Base-by-base conservation (phyloP, 768 basidiomycete species). In the Megacollybia marginata region DNA sequence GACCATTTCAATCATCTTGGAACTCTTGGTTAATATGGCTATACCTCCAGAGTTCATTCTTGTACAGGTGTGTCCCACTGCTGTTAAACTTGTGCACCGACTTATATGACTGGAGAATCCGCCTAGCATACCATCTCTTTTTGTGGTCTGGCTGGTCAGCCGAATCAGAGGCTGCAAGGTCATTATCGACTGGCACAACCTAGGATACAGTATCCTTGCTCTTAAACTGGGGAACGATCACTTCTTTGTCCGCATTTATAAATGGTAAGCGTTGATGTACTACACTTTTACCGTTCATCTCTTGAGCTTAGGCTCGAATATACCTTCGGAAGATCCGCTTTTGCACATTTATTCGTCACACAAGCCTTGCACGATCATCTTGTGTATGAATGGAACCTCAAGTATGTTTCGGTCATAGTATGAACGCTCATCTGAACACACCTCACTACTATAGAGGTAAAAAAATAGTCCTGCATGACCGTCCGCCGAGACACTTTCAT, bases 121-220 rank as follows among this genome's bases (percentile, higher is more conserved):
- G 23, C 96, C 96, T 9, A 89, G 88, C 52, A 93, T 99, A 34
- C 96, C 96, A 1, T 94, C 94, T 0, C 78, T 99, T 15, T 83
- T 85, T 2, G 69, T 98, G 16, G 91, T 89, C 2, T 88, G 88
- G 74, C 64, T 92, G 23, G 82, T 85, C 1, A 78, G 78, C 18
- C 61, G 69, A 16, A 58, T 91, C 13, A 75, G 82, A 15, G 85
- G 88, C 3, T 85, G 85, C 55, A 91, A 88, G 58, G 72, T 99
- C 55, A 88, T 99, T 52, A 93, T 99, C 48, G 96, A 99, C 68
- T 99, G 96, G 96, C 96, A 99, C 63, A 99, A 99, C 64, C 78
- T 95, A 20, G 96, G 96, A 15, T 93, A 92, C 63, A 95, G 83
- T 54, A 92, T 98, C 43, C 78, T 99, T 44, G 87, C 86, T 1